Evolutionary conservation across 768 basidiomycete species (phyloP).

Genomic region (Suillus occidentalis): DNA sequence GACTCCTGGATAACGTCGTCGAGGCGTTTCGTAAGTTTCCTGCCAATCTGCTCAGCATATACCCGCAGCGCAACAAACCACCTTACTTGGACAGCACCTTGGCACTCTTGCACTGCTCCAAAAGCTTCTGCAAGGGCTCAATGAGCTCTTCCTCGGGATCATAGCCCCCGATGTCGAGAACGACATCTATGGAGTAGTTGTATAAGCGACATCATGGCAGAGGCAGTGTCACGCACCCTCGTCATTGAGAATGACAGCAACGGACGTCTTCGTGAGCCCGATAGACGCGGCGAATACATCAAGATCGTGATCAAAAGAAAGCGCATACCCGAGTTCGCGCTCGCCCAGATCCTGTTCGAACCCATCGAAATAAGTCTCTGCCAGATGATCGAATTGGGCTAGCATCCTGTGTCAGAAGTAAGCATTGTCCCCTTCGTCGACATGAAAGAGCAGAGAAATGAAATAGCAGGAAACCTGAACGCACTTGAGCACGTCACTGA

Average conservation of each 20-base stretch:
- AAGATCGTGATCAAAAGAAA: conserved; percentile 85
- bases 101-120: conserved; percentile 80
- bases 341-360: conserved; percentile 90
- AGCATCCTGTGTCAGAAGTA: conserved; percentile 64
- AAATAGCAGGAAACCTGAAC: conserved; percentile 23
- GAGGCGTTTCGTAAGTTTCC: conserved; percentile 85
- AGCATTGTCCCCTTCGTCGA: not conserved
- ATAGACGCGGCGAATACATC: conserved; percentile 94
- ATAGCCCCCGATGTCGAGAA: conserved; percentile 70
- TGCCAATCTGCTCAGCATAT: conserved; percentile 30
- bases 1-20: conserved; percentile 77
- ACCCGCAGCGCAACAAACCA: conserved; percentile 8
- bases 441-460: not conserved
- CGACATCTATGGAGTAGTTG: conserved; percentile 53
- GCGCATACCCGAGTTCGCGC: conserved; percentile 79
- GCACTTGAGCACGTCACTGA: conserved; percentile 84
- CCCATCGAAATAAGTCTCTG: conserved; percentile 80
- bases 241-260: conserved; percentile 71
- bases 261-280: conserved; percentile 84
- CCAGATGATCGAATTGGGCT: conserved; percentile 90
- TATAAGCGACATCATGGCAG: not conserved
- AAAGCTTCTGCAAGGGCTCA: conserved; percentile 75
- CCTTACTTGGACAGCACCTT: conserved; percentile 77
- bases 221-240: conserved; percentile 50
- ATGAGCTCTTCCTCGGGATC: conserved; percentile 77